Conservation (phyloP, 2,329 filamentous ascomycete species). For the Ustulina deusta region DNA sequence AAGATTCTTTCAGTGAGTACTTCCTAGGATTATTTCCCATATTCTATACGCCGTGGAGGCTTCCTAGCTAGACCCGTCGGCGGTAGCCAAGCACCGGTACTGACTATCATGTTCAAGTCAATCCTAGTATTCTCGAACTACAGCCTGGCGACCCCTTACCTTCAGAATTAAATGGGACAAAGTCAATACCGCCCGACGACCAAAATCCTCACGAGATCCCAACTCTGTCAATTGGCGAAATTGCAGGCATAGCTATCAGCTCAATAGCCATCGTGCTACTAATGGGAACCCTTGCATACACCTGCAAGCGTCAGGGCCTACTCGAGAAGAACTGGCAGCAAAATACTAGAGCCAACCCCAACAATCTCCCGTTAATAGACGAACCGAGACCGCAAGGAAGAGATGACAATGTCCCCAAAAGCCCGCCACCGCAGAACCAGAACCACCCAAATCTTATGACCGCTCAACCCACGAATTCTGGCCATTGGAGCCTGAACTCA, state of each 20-base stretch:
- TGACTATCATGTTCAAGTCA: constrained; percentile 2
- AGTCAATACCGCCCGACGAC: not conserved
- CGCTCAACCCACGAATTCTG: not conserved
- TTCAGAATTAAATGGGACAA: not conserved
- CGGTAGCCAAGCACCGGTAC: not conserved
- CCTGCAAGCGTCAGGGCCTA: constrained; percentile 54
- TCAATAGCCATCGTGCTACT: constrained; percentile 58
- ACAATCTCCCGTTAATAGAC: not conserved
- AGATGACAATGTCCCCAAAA: not conserved
- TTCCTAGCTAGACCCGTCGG: too few species aligned
- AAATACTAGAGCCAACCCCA: not conserved
- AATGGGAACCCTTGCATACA: constrained; percentile 60
- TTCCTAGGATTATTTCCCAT: not conserved
- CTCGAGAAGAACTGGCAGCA: not conserved
- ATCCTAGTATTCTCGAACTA: constrained; percentile 1
- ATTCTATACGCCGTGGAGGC: too few species aligned
- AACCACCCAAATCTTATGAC: not conserved
- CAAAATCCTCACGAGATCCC: not conserved
- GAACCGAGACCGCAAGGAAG: not conserved
- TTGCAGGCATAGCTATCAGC: constrained; percentile 71
- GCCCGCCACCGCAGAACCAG: not conserved
- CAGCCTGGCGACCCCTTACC: constrained; percentile 10
- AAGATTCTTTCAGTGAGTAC: constrained; percentile 9
- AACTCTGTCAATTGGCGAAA: constrained; percentile 60
- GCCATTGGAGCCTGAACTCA: constrained; percentile 3